Conservation (phyloP, 805 yeast genomes). For the Lipomyces spencermartinsiae region DNA sequence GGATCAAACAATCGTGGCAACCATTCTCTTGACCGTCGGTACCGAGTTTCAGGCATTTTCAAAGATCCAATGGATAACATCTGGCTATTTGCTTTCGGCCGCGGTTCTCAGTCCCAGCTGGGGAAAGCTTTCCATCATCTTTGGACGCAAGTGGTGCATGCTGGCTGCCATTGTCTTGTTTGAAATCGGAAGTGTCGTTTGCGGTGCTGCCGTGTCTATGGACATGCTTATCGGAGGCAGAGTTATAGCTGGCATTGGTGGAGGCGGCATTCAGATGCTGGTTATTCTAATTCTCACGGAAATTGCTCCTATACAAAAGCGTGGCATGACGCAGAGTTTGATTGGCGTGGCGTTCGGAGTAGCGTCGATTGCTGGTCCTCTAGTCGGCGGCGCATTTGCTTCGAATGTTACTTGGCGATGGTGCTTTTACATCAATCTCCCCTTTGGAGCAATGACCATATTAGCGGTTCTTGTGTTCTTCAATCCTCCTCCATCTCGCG, state of each 20-base stretch:
- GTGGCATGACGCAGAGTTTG: slow-evolving; percentile 44
- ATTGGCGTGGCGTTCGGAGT: slow-evolving; percentile 45
- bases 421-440: slow-evolving; percentile 57
- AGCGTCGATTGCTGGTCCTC: slow-evolving; percentile 60
- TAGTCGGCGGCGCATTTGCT: slow-evolving; percentile 59
- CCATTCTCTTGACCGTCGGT: slow-evolving; percentile 65
- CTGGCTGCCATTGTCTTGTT: slow-evolving; percentile 46
- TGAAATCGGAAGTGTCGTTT: slow-evolving; percentile 46
- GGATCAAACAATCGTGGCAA: slow-evolving; percentile 67
- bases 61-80: slow-evolving; percentile 60
- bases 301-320: slow-evolving; percentile 53
- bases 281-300: slow-evolving; percentile 65
- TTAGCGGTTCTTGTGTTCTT: slow-evolving; percentile 43
- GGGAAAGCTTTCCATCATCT: slow-evolving; percentile 71
- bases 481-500: slow-evolving; percentile 46
- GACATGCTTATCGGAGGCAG: slow-evolving; percentile 71
- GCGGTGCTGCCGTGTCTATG: slow-evolving; percentile 48
- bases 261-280: slow-evolving; percentile 67
- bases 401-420: slow-evolving; percentile 56
- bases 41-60: slow-evolving; percentile 54
- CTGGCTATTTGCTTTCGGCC: slow-evolving; percentile 65
- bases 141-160: slow-evolving; percentile 44
- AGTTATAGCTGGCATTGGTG: slow-evolving; percentile 72
- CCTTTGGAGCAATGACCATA: slow-evolving; percentile 44
- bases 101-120: slow-evolving; percentile 76